phyloP scores from a whole-genome alignment of 73 alveolate species.

The Tetrahymena thermophila region DNA sequence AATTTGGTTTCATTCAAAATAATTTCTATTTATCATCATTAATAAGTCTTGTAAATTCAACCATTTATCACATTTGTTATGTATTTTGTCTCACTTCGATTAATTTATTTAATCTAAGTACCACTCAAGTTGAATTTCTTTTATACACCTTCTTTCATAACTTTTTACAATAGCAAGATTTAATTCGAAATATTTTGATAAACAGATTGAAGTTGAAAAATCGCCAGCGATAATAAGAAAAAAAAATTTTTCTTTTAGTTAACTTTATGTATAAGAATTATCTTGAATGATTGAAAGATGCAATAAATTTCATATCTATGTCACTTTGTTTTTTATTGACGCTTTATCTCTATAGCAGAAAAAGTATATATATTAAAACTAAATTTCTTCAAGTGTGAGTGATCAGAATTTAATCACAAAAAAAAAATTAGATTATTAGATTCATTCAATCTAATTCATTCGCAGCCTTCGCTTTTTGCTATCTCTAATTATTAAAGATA shows the following conservation, averaged over 20 bases:
- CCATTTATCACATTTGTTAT: too few relatives aligned
- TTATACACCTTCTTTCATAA: neutral
- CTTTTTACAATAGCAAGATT: neutral
- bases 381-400: neutral
- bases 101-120: neutral
- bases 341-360: neutral
- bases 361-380: neutral
- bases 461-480: neutral
- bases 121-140: neutral
- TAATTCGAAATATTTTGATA: neutral
- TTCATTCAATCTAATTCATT: neutral
- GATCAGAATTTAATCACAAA: neutral
- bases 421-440: neutral
- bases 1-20: neutral
- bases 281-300: neutral
- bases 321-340: neutral
- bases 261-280: neutral
- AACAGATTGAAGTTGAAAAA: neutral
- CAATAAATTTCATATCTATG: neutral
- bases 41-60: neutral
- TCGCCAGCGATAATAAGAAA: neutral
- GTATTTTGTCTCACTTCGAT: neutral
- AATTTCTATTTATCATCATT: too few relatives aligned
- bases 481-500: neutral
- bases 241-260: neutral